Base-by-base conservation (phyloP, 2,329 filamentous ascomycete species). In the Westerdykella ornata region DNA sequence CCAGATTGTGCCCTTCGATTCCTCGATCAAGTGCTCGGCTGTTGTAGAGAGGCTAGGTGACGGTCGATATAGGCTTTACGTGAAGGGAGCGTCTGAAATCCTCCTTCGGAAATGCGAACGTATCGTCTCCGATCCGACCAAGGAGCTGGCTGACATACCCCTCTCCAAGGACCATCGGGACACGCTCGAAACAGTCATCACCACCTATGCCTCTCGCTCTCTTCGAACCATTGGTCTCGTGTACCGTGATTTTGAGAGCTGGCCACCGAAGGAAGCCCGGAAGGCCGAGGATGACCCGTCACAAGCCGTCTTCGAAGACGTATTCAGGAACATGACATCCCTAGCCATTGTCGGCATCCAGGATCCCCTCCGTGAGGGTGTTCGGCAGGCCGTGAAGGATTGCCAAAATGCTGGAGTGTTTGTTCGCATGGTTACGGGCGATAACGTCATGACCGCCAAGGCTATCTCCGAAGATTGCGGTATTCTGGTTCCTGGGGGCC, bases 401-500 rank as follows among this genome's bases (percentile, higher is more conserved):
- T 89, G 85, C 57, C 84, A 89, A 59, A 74, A 76, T 42, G 85
- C 85, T 4, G 85, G 85, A 45, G 85, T 90, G 9, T 77, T 83
- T 46, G 84, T 89, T 14, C 83, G 85, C 56, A 90, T 90, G 85
- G 85, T 90, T 2, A 90, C 85, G 4, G 85, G 85, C 48, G 85
- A 90, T 68, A 89, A 90, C 67, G 80, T 84, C 51, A 69, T 85
- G 44, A 90, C 85, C 6, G 85, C 85, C 1, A 78, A 84, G 60
- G 83, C 85, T 16, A 90, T 90, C 54, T 85, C 85, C 15, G 76
- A 75, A 51, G 85, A 89, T 54, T 88, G 85, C 60, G 84, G 85
- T 31, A 89, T 90, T 45, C 73, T 85, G 42, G 79, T 80, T 31
- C 88, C 49, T 55, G 76, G 80, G 53, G 84, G 82, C 36, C 59